Evolutionary conservation across 163 green algal genomes (phyloP).

Genomic region (Scenedesmus sp.): DNA sequence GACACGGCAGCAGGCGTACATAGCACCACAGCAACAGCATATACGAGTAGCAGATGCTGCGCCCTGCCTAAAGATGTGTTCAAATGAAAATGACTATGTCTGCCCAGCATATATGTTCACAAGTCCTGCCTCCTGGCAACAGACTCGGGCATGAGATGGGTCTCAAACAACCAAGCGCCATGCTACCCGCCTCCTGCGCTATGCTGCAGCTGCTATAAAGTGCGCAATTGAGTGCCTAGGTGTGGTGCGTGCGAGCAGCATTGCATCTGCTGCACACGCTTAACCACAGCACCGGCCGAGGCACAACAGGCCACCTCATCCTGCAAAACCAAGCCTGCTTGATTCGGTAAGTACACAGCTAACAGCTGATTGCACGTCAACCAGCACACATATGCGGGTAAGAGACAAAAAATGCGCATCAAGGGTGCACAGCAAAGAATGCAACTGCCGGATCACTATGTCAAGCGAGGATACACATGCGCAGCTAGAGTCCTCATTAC

Average conservation of each 20-base stretch:
- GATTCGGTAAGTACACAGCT: background rate
- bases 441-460: too few relatives aligned
- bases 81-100: background rate
- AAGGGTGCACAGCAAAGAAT: background rate
- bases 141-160: background rate
- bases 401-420: background rate
- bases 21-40: background rate
- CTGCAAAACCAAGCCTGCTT: too few relatives aligned
- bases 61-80: background rate
- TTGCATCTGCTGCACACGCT: background rate
- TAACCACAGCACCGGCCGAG: background rate
- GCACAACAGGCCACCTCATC: background rate
- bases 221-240: too few relatives aligned
- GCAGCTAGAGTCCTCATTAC: too few relatives aligned
- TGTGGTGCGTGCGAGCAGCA: background rate
- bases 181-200: too few relatives aligned
- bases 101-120: background rate
- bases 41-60: background rate
- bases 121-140: background rate
- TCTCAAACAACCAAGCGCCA: background rate
- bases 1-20: too few relatives aligned
- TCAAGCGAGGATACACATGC: too few relatives aligned
- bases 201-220: background rate
- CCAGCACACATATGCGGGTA: background rate
- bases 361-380: too few relatives aligned